phyloP scores from a whole-genome alignment of 2,329 filamentous ascomycete species.

The Aureobasidium sp. region DNA sequence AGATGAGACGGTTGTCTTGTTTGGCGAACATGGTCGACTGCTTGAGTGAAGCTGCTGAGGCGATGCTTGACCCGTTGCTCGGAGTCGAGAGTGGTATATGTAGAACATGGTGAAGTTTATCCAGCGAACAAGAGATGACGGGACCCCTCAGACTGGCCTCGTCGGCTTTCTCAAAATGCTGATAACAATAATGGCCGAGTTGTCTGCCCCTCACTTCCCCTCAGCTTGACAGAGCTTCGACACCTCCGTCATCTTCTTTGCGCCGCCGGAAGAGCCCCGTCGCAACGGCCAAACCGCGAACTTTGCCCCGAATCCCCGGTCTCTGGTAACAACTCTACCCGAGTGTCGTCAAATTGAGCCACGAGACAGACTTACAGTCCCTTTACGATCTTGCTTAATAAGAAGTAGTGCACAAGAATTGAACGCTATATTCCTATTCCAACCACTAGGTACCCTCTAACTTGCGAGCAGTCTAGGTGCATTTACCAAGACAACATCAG shows the following conservation, averaged over 20 bases:
- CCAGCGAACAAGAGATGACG: not conserved
- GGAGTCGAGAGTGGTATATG: not conserved
- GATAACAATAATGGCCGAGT: not conserved
- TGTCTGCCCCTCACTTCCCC: not conserved
- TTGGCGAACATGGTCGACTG: conserved; percentile 28
- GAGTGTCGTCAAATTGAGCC: too few species aligned
- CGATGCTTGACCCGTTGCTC: not conserved
- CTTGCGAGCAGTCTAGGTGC: too few species aligned
- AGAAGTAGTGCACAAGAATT: too few species aligned
- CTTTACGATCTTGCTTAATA: too few species aligned
- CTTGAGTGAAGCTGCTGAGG: not conserved
- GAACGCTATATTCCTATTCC: too few species aligned
- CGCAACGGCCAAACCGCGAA: too few species aligned
- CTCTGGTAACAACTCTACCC: too few species aligned
- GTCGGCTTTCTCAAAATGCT: not conserved
- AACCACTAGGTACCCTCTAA: too few species aligned
- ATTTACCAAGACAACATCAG: too few species aligned
- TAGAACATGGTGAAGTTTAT: not conserved
- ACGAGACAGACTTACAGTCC: too few species aligned
- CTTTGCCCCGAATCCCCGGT: not conserved
- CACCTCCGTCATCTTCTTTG: not conserved
- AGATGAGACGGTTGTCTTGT: conserved; percentile 53
- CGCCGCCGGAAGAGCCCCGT: too few species aligned
- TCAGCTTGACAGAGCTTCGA: not conserved
- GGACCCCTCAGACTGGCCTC: not conserved